Base-by-base conservation (phyloP, 305 asterid genomes). In the Fraxinus ornus region DNA sequence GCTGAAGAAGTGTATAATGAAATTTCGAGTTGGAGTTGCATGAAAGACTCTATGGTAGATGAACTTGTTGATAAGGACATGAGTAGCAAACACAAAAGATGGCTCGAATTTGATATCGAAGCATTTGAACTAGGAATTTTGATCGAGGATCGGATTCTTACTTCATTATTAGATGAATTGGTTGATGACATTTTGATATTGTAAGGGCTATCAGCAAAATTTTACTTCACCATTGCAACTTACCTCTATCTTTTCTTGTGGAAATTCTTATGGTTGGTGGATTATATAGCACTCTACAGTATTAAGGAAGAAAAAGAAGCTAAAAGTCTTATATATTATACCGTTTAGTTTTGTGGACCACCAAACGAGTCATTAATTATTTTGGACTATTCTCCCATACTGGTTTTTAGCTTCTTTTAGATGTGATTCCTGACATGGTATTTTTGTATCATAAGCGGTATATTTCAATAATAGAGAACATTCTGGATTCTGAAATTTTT, bases 31-130 rank as follows among this genome's bases (percentile, higher is more conserved):
- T 93, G 94, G 94, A 89, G 82, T 80, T 86, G 76, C 9, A 79
- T 86, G 82, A 94, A 92, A 73, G 93, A 94, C 77, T 87, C 89
- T 49, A 90, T 75, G 87, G 88, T 89, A 9, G 94, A 90, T 75
- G 91, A 88, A 26, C 87, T 94, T 12, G 97, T 96, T 2, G 94
- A 94, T 84, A 91, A 84, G 85, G 97, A 95, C 75, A 95, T 95
- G 99, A 92, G 95, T 90, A 80, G 87, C 81, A 89, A 83, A 74
- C 68, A 81, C 8, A 96, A 97, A 15, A 89, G 84, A 89, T 95
- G 99, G 99, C 87, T 90, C 21, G 90, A 93, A 73, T 94, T 88
- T 81, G 97, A 94, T 30, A 81, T 79, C 5, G 99, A 94, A 87
- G 90, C 84, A 13, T 94, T 86, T 81, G 99, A 95, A 84, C 80